A percentile compares a stretch with the other conserved stretches of the same genome.
Conservation (phyloP, 2,329 filamentous ascomycete genomes). For the Pyricularia sp. region DNA sequence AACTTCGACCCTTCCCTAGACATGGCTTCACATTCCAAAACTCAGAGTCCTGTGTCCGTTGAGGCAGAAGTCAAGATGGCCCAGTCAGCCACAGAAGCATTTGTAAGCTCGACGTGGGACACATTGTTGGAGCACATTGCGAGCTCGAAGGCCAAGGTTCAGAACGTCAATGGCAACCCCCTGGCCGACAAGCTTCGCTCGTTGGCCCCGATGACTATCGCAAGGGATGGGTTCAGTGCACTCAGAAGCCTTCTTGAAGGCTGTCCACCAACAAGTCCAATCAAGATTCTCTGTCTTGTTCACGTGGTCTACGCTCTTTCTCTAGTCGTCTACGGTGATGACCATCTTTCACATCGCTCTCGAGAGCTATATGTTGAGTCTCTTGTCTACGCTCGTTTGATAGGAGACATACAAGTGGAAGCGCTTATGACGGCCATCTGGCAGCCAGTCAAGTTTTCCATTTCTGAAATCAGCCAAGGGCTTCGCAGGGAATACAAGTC, state of each 20-base stretch:
- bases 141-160: conserved; percentile 33
- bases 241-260: conserved; percentile 30
- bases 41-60: neutral
- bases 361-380: conserved; percentile 36
- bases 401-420: conserved; percentile 30
- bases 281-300: conserved; percentile 39
- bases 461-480: conserved; percentile 18
- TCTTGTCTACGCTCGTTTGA: conserved; percentile 32
- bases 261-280: conserved; percentile 24
- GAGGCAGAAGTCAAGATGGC: neutral
- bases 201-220: conserved; percentile 29
- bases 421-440: conserved; percentile 29
- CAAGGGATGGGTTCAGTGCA: conserved; percentile 29
- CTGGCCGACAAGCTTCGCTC: conserved; percentile 29
- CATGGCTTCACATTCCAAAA: neutral
- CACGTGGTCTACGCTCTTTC: conserved; percentile 43
- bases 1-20: neutral
- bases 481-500: conserved; percentile 14
- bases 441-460: conserved; percentile 30
- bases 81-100: conserved; percentile 12
- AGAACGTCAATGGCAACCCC: conserved; percentile 27
- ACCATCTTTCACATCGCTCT: conserved; percentile 22
- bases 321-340: conserved; percentile 32
- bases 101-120: conserved; percentile 35
- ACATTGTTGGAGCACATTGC: conserved; percentile 35